These are phyloP conservation scores for Penicillium olsonii DNA, from an alignment of 2,329 filamentous ascomycete genomes.

Conservation along the genomic window DNA sequence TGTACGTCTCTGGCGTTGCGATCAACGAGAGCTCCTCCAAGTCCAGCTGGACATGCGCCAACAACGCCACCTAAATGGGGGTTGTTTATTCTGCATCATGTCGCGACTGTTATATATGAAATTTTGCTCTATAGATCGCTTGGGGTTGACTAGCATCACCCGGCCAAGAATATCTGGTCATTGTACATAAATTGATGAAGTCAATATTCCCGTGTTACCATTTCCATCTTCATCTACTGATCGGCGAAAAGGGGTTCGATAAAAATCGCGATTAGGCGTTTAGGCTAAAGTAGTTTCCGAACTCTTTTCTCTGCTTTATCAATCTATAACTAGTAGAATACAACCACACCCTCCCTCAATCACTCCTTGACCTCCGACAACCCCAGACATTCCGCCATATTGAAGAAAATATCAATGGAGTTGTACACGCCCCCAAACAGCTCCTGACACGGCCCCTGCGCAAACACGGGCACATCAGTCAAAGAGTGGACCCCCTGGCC, in stretches of 20 bases:
- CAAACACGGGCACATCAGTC: conserved; percentile 77
- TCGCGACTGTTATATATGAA: conserved; percentile 4
- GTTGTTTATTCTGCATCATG: background rate
- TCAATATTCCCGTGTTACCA: background rate
- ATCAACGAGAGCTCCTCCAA: conserved; percentile 36
- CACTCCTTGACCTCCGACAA: conserved; percentile 27
- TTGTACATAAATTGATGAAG: conserved; percentile 17
- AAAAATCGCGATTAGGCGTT: background rate
- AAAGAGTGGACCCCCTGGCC: conserved; percentile 73
- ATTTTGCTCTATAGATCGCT: conserved; percentile 1
- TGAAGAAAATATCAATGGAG: conserved; percentile 44
- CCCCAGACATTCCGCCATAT: conserved; percentile 43
- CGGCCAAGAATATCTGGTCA: conserved; percentile 7
- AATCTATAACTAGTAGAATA: background rate
- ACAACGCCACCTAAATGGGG: conserved; percentile 30
- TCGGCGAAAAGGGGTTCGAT: no score
- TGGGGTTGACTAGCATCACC: conserved; percentile 2
- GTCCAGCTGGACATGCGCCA: conserved; percentile 43
- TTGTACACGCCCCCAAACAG: conserved; percentile 59
- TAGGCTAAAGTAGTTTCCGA: background rate
- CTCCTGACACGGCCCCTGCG: conserved; percentile 76
- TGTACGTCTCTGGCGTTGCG: conserved; percentile 43
- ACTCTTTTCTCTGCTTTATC: no score
- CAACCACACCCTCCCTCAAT: background rate
- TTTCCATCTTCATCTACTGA: background rate